Evolutionary conservation across 768 basidiomycete species (phyloP), one percentile per base, ranked within the genome.

Genomic region (Hygrophoropsis aurantiaca): DNA sequence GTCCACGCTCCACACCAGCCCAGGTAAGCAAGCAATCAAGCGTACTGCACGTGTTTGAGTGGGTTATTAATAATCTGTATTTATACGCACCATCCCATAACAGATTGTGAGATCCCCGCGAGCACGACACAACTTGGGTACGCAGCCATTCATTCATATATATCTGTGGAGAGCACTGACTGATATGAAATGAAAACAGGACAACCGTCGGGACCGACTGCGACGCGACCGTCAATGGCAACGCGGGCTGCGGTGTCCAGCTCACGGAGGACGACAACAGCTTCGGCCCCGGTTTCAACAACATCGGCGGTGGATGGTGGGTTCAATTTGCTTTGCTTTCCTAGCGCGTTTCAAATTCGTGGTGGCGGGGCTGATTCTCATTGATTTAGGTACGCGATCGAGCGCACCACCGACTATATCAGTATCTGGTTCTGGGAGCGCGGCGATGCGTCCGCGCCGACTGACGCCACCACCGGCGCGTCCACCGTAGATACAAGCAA

Each of bases 1-100:
- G 47, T 69, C 71, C 2, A 77, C 81, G 0, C 66, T 86, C 32
- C 85, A 86, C 59, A 84, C 83, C 4, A 68, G 66, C 45, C 53
- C 77, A 10, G 67, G 80, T 75, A 47, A 39, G 68, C n/a, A n/a
- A n/a, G n/a, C n/a, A 43, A 13, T 11, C 43, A 10, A 58, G n/a
- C n/a, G n/a, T 55, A 7, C 52, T 58, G 19, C 56, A 58, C n/a
- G n/a, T n/a, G n/a, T n/a, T 42, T 24, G 4, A 15, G 20, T 20
- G 39, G 8, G n/a, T n/a, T n/a, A n/a, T n/a, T n/a, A n/a, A n/a
- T n/a, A n/a, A n/a, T n/a, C n/a, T n/a, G n/a, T n/a, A n/a, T n/a
- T n/a, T n/a, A n/a, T n/a, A n/a, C n/a, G n/a, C n/a, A n/a, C n/a
- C n/a, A n/a, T n/a, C n/a, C n/a, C n/a, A n/a, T n/a, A n/a, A n/a